Evolutionary conservation across 2,329 filamentous ascomycete species (phyloP).

Genomic region (Sclerotinia borealis): DNA sequence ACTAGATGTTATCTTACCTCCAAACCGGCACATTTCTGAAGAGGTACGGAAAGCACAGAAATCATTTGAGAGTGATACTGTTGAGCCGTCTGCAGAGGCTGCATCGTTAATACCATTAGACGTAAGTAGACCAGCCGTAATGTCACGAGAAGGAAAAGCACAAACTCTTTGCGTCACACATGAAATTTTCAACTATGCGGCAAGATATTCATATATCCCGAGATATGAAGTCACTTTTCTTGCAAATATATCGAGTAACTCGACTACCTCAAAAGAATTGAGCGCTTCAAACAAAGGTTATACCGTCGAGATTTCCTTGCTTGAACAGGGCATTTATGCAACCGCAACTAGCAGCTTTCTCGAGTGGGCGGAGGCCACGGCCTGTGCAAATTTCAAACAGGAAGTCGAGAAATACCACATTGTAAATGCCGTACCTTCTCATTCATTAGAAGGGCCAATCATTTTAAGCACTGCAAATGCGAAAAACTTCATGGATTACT

Average conservation of each 20-base stretch:
- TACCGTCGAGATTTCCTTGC: not conserved
- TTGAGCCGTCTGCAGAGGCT: not conserved
- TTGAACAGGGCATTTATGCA: conserved; percentile 2
- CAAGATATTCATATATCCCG: not conserved
- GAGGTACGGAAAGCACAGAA: not conserved
- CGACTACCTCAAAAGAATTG: not conserved
- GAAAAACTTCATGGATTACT: conserved; percentile 11
- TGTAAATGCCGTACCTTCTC: not conserved
- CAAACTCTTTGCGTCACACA: not conserved
- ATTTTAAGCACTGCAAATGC: conserved; percentile 3
- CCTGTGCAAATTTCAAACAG: not conserved
- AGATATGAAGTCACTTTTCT: not conserved
- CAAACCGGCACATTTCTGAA: not conserved
- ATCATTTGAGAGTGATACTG: no score
- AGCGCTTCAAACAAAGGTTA: not conserved
- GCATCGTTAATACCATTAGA: not conserved
- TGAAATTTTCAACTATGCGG: conserved; percentile 7
- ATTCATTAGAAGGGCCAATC: not conserved
- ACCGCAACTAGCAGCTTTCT: not conserved
- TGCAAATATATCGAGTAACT: not conserved
- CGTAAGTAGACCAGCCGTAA: not conserved
- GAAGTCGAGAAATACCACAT: not conserved
- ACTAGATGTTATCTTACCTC: not conserved
- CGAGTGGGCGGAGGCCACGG: not conserved
- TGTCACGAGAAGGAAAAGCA: not conserved